phyloP scores from a whole-genome alignment of 805 yeast species.

The Phaffomyces thermotolerans region DNA sequence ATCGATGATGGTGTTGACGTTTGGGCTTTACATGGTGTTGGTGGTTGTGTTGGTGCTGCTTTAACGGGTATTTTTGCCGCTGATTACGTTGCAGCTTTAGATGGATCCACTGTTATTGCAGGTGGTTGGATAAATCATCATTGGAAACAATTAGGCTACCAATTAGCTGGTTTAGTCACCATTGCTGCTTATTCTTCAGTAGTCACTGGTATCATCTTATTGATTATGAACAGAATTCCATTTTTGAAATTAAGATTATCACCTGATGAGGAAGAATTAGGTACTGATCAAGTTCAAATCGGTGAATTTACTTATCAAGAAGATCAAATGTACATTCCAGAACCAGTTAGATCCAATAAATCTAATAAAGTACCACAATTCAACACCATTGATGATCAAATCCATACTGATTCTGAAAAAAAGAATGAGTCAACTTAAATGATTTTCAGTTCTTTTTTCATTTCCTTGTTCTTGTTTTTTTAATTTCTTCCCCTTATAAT shows the following conservation, averaged over 20 bases:
- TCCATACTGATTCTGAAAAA: slow-evolving; percentile 8
- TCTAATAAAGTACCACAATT: slow-evolving; percentile 23
- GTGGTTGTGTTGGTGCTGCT: slow-evolving; percentile 79
- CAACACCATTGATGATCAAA: slow-evolving; percentile 29
- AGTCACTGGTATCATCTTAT: slow-evolving; percentile 62
- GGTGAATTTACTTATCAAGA: slow-evolving; percentile 80
- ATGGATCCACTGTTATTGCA: slow-evolving; percentile 56
- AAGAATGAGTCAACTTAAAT: background rate
- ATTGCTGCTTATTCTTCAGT: slow-evolving; percentile 70
- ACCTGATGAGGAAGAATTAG: slow-evolving; percentile 81
- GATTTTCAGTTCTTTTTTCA: background rate
- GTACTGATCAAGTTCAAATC: slow-evolving; percentile 84
- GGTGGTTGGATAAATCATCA: slow-evolving; percentile 91
- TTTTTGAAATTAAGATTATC: slow-evolving; percentile 73
- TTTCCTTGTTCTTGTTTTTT: background rate
- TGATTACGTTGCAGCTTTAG: slow-evolving; percentile 78
- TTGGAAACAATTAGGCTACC: slow-evolving; percentile 79
- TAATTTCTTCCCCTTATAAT: background rate
- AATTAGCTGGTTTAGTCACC: slow-evolving; percentile 70
- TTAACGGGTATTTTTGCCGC: slow-evolving; percentile 92
- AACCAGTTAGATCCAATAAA: slow-evolving; percentile 63
- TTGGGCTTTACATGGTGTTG: slow-evolving; percentile 89
- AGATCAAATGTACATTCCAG: slow-evolving; percentile 61
- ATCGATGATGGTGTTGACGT: slow-evolving; percentile 96
- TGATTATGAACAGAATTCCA: slow-evolving; percentile 67